Base-by-base conservation (phyloP, 345 rosid genomes). In the Iberis pinnata region DNA sequence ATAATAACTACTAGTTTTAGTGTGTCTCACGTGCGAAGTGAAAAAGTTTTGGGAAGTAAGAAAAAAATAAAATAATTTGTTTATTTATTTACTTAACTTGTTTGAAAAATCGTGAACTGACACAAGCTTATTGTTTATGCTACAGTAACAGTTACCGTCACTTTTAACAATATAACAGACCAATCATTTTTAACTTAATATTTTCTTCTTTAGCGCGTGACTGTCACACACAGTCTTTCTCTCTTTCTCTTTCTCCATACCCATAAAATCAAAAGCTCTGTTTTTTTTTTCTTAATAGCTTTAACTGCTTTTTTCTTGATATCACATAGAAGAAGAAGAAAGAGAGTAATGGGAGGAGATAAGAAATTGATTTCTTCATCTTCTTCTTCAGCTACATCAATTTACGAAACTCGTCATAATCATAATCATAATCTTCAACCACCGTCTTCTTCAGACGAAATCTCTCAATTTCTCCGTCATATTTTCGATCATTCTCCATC, bases 381-480 rank as follows among this genome's bases (percentile, higher is more conserved):
- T 1, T 35, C 74, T 43, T 60, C 76, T 11, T 61, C 76, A 18
- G 9, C 53, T 12, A 15, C 57, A 19, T 68, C 57, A 44, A 11
- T 53, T 60, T 58, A 68, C 60, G 71, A 63, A 2, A 22, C 33
- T 20, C 53, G 51, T 45, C 16, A 0, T 4, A 31, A 35, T 35
- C 25, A 11, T 12, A n/a, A 13, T 25, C 29, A 22, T 42, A 14
- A 45, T 43, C 69, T 49, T 14, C 27, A 15, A 25, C 65, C 49
- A 12, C 73, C 61, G 24, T 65, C 61, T 47, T 51, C 76, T 16
- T 65, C 84, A 10, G 85, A 85, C 63, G 89, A 88, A 12, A 73
- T 85, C 58, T 82, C 97, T 44, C 65, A 53, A 64, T 76, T 85
- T 57, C 81, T 88, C 49, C 76, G 74, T 18, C 92, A 82, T 49